Evolutionary conservation across 2,329 filamentous ascomycete genomes (phyloP).

Genomic region (Phialophora tarda): DNA sequence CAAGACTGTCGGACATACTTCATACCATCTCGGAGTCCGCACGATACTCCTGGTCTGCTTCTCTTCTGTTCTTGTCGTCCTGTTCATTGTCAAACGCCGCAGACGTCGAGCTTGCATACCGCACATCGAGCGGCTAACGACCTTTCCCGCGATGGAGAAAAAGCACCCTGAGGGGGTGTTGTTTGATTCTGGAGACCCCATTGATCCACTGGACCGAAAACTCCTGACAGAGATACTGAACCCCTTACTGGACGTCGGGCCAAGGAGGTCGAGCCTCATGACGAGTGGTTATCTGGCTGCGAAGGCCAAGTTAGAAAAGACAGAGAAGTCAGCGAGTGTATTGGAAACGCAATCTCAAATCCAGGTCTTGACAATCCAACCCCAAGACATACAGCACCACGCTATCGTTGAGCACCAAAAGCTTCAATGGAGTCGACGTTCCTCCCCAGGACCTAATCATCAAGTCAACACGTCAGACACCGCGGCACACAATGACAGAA

Average conservation of each 20-base stretch:
- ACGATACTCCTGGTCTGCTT: conserved; percentile 11
- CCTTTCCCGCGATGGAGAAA: neutral
- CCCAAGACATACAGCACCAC: neutral
- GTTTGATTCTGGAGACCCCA: conserved; percentile 1
- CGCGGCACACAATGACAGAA: neutral
- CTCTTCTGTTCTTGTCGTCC: neutral
- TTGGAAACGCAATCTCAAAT: neutral
- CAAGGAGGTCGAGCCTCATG: conserved; percentile 1
- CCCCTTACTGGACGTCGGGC: neutral
- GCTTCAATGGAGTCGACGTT: conserved; percentile 21
- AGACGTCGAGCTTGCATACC: neutral
- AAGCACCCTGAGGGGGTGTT: neutral
- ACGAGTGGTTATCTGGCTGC: conserved; percentile 32
- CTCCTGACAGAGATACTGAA: neutral
- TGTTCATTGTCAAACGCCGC: neutral
- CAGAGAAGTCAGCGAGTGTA: neutral
- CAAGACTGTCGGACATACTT: conserved; percentile 1
- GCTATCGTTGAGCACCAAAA: conserved; percentile 1
- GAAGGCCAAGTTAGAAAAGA: conserved; percentile 21
- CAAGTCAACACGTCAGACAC: neutral
- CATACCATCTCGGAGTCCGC: conserved; percentile 1
- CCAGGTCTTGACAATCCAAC: neutral
- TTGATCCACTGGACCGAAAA: neutral
- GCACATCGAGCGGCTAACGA: neutral
- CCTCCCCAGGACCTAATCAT: conserved; percentile 14